Conservation (phyloP, 352 stramenopile genomes). For the Globisporangium carolinianum region DNA sequence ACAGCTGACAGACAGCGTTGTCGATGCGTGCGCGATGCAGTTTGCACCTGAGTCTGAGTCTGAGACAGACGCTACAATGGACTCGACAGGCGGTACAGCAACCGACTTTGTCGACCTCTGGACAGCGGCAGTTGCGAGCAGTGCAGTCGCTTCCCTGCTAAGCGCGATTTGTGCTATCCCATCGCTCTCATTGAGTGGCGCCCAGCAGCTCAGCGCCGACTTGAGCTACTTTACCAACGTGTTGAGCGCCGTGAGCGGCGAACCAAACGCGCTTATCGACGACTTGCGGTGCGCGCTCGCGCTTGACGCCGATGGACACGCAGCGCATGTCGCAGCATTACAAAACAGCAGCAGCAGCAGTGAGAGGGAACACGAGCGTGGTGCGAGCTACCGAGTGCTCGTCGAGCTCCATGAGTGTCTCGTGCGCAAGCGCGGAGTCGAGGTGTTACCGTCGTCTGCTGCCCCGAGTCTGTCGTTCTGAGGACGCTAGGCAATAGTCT, state of each 20-base stretch:
- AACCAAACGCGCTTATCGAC: constrained; percentile 47
- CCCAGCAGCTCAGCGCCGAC: constrained; percentile 57
- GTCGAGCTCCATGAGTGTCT: constrained; percentile 44
- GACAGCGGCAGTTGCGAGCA: constrained; percentile 61
- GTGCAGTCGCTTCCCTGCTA: constrained; percentile 49
- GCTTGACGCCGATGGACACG: constrained; percentile 22
- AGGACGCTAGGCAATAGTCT: too few relatives aligned
- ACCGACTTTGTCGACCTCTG: constrained; percentile 72
- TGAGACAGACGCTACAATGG: neutral
- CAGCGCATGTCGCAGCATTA: constrained; percentile 24
- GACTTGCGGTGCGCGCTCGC: constrained; percentile 40
- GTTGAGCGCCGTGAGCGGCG: constrained; percentile 55
- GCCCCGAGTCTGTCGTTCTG: neutral
- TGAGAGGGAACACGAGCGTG: constrained; percentile 12
- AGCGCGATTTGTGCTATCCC: constrained; percentile 49
- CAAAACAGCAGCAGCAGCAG: neutral
- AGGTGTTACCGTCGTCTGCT: neutral
- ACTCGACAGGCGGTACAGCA: constrained; percentile 5
- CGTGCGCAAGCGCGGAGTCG: constrained; percentile 19
- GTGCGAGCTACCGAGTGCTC: constrained; percentile 22
- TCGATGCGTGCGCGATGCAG: constrained; percentile 37
- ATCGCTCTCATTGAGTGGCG: constrained; percentile 45
- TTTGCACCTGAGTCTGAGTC: constrained; percentile 19
- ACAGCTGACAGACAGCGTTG: constrained; percentile 30
- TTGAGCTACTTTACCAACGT: constrained; percentile 80